phyloP scores from a whole-genome alignment of 306 rosid genomes.

The Gynostemma pentaphyllum region DNA sequence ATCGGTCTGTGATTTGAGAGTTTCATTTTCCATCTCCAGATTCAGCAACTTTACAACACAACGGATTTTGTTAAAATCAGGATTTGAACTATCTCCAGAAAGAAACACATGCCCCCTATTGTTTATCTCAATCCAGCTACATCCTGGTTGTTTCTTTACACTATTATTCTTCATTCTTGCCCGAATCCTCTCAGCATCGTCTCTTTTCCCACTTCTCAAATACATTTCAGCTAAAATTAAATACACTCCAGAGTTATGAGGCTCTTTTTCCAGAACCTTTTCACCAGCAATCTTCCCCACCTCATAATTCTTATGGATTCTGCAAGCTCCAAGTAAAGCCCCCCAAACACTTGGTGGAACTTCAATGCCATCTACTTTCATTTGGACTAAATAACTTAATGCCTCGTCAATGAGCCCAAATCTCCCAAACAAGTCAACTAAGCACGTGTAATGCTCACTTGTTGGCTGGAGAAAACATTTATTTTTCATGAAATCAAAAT shows the following conservation, averaged over 20 bases:
- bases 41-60: conserved; percentile 20
- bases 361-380: conserved; percentile 29
- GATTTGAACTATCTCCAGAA: conserved; percentile 34
- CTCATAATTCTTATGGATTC: conserved; percentile 37
- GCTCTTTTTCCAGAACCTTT: conserved; percentile 31
- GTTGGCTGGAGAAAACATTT: conserved; percentile 25
- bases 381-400: conserved; percentile 18
- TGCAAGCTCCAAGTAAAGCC: conserved; percentile 46
- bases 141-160: conserved; percentile 51
- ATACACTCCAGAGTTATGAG: conserved; percentile 40
- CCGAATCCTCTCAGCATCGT: conserved; percentile 28
- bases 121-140: conserved; percentile 42
- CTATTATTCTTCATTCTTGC: conserved; percentile 36
- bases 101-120: conserved; percentile 30
- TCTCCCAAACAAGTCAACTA: conserved; percentile 42
- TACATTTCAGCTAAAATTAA: conserved; percentile 39
- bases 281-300: conserved; percentile 31
- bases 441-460: conserved; percentile 37
- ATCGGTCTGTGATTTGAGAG: conserved; percentile 8
- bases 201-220: conserved; percentile 16
- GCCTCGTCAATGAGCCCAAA: conserved; percentile 46
- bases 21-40: conserved; percentile 21
- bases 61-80: conserved; percentile 15
- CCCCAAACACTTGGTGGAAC: conserved; percentile 47
- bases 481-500: conserved; percentile 26